phyloP scores from a whole-genome alignment of 2,329 filamentous ascomycete species.

The Beauveria pseudobassiana region DNA sequence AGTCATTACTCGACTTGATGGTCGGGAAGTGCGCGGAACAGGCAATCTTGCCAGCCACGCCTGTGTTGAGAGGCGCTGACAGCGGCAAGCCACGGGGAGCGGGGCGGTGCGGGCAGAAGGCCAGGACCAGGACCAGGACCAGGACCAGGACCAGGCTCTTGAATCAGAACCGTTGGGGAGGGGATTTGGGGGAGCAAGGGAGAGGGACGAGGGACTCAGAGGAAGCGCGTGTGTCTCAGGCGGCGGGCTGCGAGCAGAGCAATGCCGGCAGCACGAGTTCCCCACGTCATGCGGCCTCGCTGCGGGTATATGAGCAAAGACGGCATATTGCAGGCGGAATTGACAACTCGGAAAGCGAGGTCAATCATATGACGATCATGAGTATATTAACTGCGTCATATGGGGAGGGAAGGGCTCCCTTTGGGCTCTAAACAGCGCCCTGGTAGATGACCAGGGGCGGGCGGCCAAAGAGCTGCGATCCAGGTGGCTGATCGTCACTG shows the following conservation, averaged over 20 bases:
- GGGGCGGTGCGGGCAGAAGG: neutral
- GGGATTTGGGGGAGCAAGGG: too few relatives aligned
- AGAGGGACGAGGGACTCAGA: too few relatives aligned
- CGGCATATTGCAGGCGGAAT: too few relatives aligned
- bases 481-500: neutral
- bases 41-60: neutral
- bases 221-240: neutral
- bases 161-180: neutral
- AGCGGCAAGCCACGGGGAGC: neutral
- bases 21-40: slow-evolving; percentile 4
- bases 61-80: too few relatives aligned
- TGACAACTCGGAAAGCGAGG: neutral
- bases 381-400: neutral
- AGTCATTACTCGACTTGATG: neutral
- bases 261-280: neutral
- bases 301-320: neutral
- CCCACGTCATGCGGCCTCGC: neutral
- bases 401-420: too few relatives aligned
- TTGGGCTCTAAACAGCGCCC: too few relatives aligned
- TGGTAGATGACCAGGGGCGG: neutral
- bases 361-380: slow-evolving; percentile 7
- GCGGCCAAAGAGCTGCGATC: neutral
- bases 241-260: neutral
- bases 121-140: neutral
- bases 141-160: neutral